Evolutionary conservation across 2,329 filamentous ascomycete genomes (phyloP).

Genomic region (Hymenoscyphus linearis): DNA sequence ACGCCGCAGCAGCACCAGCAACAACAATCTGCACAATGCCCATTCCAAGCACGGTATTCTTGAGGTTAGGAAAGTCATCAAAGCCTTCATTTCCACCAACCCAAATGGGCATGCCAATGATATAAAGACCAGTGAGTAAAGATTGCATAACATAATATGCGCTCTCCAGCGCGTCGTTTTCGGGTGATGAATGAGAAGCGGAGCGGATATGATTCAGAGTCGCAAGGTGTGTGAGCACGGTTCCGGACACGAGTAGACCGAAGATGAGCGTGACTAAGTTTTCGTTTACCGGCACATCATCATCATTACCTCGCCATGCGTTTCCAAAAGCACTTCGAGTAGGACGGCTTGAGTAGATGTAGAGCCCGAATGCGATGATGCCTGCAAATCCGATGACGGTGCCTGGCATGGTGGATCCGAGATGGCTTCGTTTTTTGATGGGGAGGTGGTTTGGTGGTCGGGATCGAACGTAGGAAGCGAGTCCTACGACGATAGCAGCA

Average conservation of each 20-base stretch:
- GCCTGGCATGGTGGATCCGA: slow-evolving; percentile 9
- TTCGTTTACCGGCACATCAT: slow-evolving; percentile 12
- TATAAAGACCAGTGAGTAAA: slow-evolving; percentile 20
- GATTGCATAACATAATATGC: slow-evolving; percentile 13
- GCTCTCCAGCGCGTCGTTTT: slow-evolving; percentile 3
- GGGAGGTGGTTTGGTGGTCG: slow-evolving; percentile 11
- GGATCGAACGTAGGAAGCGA: slow-evolving; percentile 9
- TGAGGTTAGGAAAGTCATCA: slow-evolving; percentile 13
- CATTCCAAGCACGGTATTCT: slow-evolving; percentile 17
- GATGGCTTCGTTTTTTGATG: neutral
- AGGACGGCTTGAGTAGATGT: slow-evolving; percentile 8
- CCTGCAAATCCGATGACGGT: slow-evolving; percentile 16
- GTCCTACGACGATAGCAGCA: slow-evolving; percentile 11
- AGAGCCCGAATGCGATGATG: slow-evolving; percentile 18
- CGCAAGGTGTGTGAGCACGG: slow-evolving; percentile 7
- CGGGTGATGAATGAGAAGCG: neutral
- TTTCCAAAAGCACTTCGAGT: neutral
- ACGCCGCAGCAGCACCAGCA: slow-evolving; percentile 13
- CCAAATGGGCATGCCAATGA: slow-evolving; percentile 22
- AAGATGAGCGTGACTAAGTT: slow-evolving; percentile 19
- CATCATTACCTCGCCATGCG: slow-evolving; percentile 9
- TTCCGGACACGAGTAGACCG: slow-evolving; percentile 14
- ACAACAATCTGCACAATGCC: slow-evolving; percentile 17
- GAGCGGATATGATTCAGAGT: slow-evolving; percentile 3
- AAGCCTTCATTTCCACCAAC: slow-evolving; percentile 6